phyloP scores from a whole-genome alignment of 2,329 filamentous ascomycete genomes.

The Colletotrichum spaethianum region DNA sequence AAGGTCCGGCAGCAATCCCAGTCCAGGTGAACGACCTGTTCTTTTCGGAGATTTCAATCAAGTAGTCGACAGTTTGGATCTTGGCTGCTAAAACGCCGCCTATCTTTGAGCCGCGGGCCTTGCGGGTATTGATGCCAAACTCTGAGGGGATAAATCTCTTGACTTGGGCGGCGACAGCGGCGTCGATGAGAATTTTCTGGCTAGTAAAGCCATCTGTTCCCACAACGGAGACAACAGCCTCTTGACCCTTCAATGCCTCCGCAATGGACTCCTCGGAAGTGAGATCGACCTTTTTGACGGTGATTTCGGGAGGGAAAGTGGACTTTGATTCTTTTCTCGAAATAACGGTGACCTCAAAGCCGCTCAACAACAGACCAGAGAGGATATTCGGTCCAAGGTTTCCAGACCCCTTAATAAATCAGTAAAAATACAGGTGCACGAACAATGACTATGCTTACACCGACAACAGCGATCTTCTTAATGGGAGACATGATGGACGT shows the following conservation, averaged over 20 bases:
- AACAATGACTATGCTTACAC: too few relatives aligned
- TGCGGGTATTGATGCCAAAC: slow-evolving; percentile 57
- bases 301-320: slow-evolving; percentile 53
- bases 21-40: slow-evolving; percentile 68
- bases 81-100: slow-evolving; percentile 48
- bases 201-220: slow-evolving; percentile 56
- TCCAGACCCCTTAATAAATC: too few relatives aligned
- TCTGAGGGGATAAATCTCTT: slow-evolving; percentile 72
- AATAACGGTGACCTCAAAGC: slow-evolving; percentile 66
- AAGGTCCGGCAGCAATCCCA: slow-evolving; percentile 68
- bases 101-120: slow-evolving; percentile 45
- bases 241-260: slow-evolving; percentile 64
- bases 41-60: slow-evolving; percentile 40
- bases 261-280: slow-evolving; percentile 59
- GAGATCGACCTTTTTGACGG: slow-evolving; percentile 63
- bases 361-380: too few relatives aligned
- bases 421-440: too few relatives aligned
- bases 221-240: slow-evolving; percentile 69
- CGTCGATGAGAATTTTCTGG: slow-evolving; percentile 67
- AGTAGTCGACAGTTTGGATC: slow-evolving; percentile 43
- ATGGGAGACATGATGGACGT: too few relatives aligned
- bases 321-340: slow-evolving; percentile 61
- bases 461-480: too few relatives aligned
- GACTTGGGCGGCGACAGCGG: slow-evolving; percentile 68
- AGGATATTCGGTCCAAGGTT: too few relatives aligned